These are phyloP conservation scores for Phialemoniopsis sp. DNA, from an alignment of 2,329 filamentous ascomycete genomes.

Conservation along the genomic window DNA sequence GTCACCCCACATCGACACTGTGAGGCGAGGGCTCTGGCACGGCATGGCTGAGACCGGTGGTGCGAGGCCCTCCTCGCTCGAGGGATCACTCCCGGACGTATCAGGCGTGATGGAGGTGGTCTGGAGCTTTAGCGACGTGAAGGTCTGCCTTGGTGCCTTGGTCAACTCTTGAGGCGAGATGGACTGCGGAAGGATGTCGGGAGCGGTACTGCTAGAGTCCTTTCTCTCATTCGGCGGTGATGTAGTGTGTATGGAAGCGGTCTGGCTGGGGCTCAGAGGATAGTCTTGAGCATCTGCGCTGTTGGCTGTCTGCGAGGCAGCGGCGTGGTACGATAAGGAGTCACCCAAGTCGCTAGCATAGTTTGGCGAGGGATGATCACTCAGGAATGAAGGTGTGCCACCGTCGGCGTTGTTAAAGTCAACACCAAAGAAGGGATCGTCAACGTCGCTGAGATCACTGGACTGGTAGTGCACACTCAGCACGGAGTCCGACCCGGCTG, in stretches of 20 bases:
- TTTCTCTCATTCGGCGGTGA: slow-evolving; percentile 32
- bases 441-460: slow-evolving; percentile 39
- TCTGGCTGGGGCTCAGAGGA: slow-evolving; percentile 49
- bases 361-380: slow-evolving; percentile 20
- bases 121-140: slow-evolving; percentile 20
- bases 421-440: slow-evolving; percentile 47
- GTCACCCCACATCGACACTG: slow-evolving; percentile 52
- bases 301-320: slow-evolving; percentile 4
- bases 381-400: slow-evolving; percentile 40
- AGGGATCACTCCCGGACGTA: slow-evolving; percentile 42
- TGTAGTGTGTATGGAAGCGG: slow-evolving; percentile 40
- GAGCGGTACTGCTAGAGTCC: slow-evolving; percentile 14
- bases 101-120: slow-evolving; percentile 39
- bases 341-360: slow-evolving; percentile 8
- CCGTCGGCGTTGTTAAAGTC: slow-evolving; percentile 35
- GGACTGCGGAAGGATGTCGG: slow-evolving; percentile 22
- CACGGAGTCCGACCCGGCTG: slow-evolving; percentile 43
- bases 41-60: slow-evolving; percentile 35
- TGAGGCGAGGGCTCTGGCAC: slow-evolving; percentile 48
- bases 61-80: slow-evolving; percentile 44
- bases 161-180: slow-evolving; percentile 37
- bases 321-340: slow-evolving; percentile 10
- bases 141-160: slow-evolving; percentile 28
- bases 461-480: slow-evolving; percentile 41
- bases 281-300: slow-evolving; percentile 21